Base-by-base conservation (phyloP, 495 filamentous ascomycete species). In the Aspergillus diversus region DNA sequence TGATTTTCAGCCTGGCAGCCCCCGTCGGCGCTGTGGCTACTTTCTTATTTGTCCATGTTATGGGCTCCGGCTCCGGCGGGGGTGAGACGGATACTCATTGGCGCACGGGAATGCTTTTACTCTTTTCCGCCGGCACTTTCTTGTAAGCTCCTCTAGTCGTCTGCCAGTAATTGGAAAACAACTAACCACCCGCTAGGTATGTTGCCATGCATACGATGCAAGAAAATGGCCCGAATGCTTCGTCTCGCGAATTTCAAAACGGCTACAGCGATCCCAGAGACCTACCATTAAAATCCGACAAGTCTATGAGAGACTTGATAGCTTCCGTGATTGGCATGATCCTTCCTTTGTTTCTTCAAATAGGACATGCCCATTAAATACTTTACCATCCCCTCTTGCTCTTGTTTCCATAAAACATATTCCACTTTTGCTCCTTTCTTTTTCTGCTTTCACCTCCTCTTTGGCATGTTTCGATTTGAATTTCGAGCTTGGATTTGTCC, bases 171-270 rank as follows among this genome's bases (percentile, higher is more conserved):
- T 35, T 49, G 7, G 33, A 33, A 50, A 33, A 33, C 9, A 0
- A 50, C 57, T 67, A 32, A 70, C 52, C 13, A 21, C 46, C 55
- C 9, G 21, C 11, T 58, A 97, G 93, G 71, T 98, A 99, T 70
- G 95, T 99, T 33, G 96, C 95, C 3, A 96, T 97, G 94, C 95
- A 99, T 71, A 92, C 93, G 4, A 97, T 98, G 92, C 92, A 94
- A 71, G 92, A 96, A 68, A 87, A 89, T 49, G 85, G 86, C 60
- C 75, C 64, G 60, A 77, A 55, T 65, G 79, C 53, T 43, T 70
- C 59, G 66, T 84, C 70, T 59, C 84, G 87, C 12, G 83, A 86
- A 50, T 46, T 71, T 7, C 80, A 81, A 60, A 93, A 92, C 70
- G 91, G 91, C 31, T 93, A 89, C 69, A 71, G 83, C 12, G 89